Evolutionary conservation across 176 grass and related monocot species (phyloP), one percentile per base, ranked within the genome.

Genomic region (Zoysia japonica): DNA sequence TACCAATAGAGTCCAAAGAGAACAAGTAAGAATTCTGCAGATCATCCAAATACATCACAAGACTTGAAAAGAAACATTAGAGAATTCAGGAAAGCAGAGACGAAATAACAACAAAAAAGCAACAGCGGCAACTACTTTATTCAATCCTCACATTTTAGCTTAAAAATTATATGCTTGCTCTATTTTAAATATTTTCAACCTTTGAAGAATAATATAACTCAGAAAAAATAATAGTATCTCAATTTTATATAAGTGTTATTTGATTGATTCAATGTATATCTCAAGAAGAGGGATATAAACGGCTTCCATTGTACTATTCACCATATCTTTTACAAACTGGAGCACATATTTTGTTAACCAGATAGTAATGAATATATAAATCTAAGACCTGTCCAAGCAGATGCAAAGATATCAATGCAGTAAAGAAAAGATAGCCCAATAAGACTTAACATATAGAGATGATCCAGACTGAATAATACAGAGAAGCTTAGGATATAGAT

Each of bases 1-100:
- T 99, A 80, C 83, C 55, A 84, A 76, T 61, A 50, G 50, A 53
- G 88, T 48, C 50, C 83, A 81, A 65, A 85, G 62, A 62, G 69
- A 83, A 28, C 2, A 71, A 70, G 44, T 71, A 45, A 77, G 53
- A 67, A 63, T 70, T 47, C 51, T 14, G 45, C 44, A 90, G 50
- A 62, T 64, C 80, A 77, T 61, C 11, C 41, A 47, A 47, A 68
- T 36, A 70, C 12, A 68, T 80, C 66, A 35, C n/a, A 70, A 61
- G 69, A 54, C 41, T 54, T 74, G 39, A 37, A 85, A 67, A 1
- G 20, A 46, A 85, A 19, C 44, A 82, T 14, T 40, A 28, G 11
- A 28, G 44, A 47, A 61, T 62, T 39, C 43, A 78, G 11, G 44
- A 73, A 72, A 41, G 11, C 9, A 14, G 19, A 57, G 68, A 76